Conservation (phyloP, 2,329 filamentous ascomycete genomes). For the Phialophora expanda region DNA sequence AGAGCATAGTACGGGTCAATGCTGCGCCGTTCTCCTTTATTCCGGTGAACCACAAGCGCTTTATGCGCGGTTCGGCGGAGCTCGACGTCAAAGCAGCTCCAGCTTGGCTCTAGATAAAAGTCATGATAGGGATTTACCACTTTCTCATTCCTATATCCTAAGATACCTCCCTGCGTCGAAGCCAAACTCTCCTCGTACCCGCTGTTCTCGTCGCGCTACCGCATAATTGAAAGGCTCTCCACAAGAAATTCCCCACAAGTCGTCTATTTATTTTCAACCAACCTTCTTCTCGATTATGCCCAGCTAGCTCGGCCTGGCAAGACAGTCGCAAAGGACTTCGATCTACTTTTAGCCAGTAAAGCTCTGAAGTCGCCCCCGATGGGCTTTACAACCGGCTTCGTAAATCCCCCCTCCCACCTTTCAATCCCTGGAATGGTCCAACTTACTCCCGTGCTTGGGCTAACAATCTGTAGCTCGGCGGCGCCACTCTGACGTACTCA, state of each 20-base stretch:
- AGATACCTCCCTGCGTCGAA: neutral
- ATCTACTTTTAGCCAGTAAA: neutral
- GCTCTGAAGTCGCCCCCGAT: neutral
- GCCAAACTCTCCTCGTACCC: neutral
- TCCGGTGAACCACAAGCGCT: neutral
- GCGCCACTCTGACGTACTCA: constrained; percentile 75
- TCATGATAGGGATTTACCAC: neutral
- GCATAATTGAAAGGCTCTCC: neutral
- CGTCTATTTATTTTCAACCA: neutral
- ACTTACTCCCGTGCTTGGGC: neutral
- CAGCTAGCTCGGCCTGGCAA: neutral
- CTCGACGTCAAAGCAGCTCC: neutral
- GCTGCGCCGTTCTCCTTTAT: neutral
- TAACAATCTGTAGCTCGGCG: constrained; percentile 65
- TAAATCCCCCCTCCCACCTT: neutral
- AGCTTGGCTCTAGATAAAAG: neutral
- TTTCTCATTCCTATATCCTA: neutral
- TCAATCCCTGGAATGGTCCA: neutral
- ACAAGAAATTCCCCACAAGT: neutral
- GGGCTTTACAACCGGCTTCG: constrained; percentile 6
- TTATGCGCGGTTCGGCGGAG: neutral
- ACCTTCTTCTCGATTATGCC: neutral
- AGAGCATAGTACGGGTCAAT: neutral
- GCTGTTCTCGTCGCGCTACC: neutral
- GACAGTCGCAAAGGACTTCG: neutral